phyloP scores from a whole-genome alignment of 768 basidiomycete genomes.

The Rhizopogon rudus region DNA sequence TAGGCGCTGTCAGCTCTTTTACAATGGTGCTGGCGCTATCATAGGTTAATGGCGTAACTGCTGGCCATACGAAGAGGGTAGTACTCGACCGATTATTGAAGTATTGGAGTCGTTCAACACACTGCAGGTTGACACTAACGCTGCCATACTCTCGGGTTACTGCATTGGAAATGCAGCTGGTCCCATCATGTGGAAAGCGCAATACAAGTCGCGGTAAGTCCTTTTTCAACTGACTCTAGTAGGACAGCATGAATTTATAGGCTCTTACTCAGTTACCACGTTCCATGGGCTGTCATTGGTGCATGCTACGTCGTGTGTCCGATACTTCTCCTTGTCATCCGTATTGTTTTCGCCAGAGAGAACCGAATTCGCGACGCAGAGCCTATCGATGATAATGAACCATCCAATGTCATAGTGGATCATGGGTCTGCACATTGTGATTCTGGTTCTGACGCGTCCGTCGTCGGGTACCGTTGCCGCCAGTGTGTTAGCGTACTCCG shows the following conservation, averaged over 20 bases:
- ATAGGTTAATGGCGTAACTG: constrained; percentile 54
- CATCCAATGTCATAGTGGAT: no score
- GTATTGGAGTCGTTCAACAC: neutral
- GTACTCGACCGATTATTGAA: constrained; percentile 6
- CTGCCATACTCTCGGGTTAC: constrained; percentile 63
- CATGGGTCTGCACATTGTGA: no score
- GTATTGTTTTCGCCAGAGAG: constrained; percentile 46
- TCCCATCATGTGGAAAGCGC: constrained; percentile 66
- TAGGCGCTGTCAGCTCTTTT: constrained; percentile 42
- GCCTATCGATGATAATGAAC: constrained; percentile 42
- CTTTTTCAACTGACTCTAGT: neutral
- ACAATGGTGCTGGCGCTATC: constrained; percentile 51
- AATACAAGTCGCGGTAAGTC: constrained; percentile 51
- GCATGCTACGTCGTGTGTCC: constrained; percentile 53
- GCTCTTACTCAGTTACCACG: constrained; percentile 40
- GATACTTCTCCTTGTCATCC: constrained; percentile 29
- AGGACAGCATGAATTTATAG: neutral
- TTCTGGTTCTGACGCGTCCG: no score
- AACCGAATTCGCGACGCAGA: constrained; percentile 53
- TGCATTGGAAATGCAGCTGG: constrained; percentile 53
- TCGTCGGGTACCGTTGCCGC: no score
- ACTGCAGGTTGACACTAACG: constrained; percentile 41
- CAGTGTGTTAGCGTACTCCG: no score
- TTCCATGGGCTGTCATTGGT: constrained; percentile 70
- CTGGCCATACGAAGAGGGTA: constrained; percentile 61